phyloP scores from a whole-genome alignment of 2,329 filamentous ascomycete species.

The Trichoderma sp. region DNA sequence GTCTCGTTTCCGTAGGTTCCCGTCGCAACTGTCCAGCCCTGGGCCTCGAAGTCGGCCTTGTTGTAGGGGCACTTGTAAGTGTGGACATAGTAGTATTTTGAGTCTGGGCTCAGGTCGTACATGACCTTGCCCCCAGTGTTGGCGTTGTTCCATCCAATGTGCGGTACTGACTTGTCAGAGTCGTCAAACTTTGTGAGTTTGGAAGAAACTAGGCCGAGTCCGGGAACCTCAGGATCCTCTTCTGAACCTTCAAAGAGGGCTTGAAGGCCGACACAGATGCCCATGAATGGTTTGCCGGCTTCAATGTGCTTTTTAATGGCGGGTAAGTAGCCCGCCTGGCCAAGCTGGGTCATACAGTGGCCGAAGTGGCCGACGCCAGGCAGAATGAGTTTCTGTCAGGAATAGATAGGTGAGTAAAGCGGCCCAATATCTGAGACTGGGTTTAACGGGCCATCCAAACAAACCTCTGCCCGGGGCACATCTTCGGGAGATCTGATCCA shows the following conservation, averaged over 20 bases:
- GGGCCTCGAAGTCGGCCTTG: conserved; percentile 70
- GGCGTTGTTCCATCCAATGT: conserved; percentile 98
- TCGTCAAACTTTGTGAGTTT: conserved; percentile 76
- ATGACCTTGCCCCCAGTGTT: conserved; percentile 61
- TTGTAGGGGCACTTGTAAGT: conserved; percentile 83
- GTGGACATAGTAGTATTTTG: conserved; percentile 99
- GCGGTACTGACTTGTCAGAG: conserved; percentile 83
- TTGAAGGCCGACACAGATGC: conserved; percentile 93
- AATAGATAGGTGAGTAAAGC: conserved; percentile 21
- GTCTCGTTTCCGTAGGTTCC: conserved; percentile 84
- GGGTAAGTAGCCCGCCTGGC: conserved; percentile 78
- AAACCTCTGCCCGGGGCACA: conserved; percentile 78
- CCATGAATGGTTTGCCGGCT: conserved; percentile 96
- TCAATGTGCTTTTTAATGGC: conserved; percentile 81
- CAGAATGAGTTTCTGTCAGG: conserved; percentile 78
- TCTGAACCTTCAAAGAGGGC: conserved; percentile 84
- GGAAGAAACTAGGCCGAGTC: conserved; percentile 73
- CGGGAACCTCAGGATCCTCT: conserved; percentile 71
- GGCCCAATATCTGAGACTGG: neutral
- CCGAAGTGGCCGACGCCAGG: conserved; percentile 98
- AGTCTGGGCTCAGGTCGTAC: conserved; percentile 75
- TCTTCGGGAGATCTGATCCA: conserved; percentile 88
- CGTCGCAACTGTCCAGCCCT: conserved; percentile 91
- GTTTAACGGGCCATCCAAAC: conserved; percentile 46
- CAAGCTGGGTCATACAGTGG: conserved; percentile 86